Conservation (phyloP, 1,139 yeast genomes). For the Blastobotrys malaysiensis region DNA sequence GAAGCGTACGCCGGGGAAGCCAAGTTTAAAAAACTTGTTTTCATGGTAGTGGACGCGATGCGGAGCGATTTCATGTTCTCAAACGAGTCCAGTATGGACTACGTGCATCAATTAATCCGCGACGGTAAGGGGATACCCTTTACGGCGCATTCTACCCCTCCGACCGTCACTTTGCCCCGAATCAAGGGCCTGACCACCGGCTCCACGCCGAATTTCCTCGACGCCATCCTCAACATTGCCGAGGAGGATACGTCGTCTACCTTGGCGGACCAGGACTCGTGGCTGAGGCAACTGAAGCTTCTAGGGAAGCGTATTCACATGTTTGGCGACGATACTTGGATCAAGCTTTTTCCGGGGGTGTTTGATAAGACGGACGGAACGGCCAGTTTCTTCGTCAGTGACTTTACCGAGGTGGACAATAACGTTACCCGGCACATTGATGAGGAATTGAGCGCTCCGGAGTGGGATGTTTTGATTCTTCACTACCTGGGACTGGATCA, state of each 20-base stretch:
- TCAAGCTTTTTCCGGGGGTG: slow-evolving; percentile 69
- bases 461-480: slow-evolving; percentile 82
- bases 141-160: slow-evolving; percentile 91
- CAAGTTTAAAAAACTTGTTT: slow-evolving; percentile 56
- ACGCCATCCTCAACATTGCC: slow-evolving; percentile 89
- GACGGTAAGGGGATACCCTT: slow-evolving; percentile 73
- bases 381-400: slow-evolving; percentile 88
- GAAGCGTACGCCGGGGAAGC: slow-evolving; percentile 21
- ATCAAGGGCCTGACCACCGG: slow-evolving; percentile 94
- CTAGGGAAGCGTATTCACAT: slow-evolving; percentile 55
- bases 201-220: slow-evolving; percentile 88
- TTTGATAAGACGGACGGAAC: slow-evolving; percentile 79
- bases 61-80: slow-evolving; percentile 79
- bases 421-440: slow-evolving; percentile 88
- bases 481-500: slow-evolving; percentile 95
- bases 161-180: slow-evolving; percentile 93
- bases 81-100: slow-evolving; percentile 53
- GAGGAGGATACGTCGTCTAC: slow-evolving; percentile 84
- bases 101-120: slow-evolving; percentile 60
- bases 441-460: slow-evolving; percentile 40
- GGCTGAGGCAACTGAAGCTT: slow-evolving; percentile 63
- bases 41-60: slow-evolving; percentile 91
- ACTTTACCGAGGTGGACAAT: slow-evolving; percentile 86
- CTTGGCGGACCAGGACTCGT: slow-evolving; percentile 71
- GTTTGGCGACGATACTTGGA: slow-evolving; percentile 98